Conservation (phyloP, 495 filamentous ascomycete species). For the Alectoria sarmentosa region DNA sequence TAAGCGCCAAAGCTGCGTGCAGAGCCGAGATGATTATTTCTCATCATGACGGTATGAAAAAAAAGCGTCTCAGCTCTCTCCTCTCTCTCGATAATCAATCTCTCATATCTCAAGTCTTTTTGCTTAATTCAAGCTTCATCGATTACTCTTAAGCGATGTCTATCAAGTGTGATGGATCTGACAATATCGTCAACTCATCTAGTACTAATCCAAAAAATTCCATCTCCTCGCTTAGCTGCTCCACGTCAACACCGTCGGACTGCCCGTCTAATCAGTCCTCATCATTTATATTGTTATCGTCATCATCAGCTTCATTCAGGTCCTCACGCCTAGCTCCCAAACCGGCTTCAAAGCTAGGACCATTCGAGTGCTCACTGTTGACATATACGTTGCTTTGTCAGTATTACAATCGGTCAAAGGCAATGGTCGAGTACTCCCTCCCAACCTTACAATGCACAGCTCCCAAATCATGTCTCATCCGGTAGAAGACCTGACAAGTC, state of each 20-base stretch:
- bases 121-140: too few relatives aligned
- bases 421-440: slow-evolving; percentile 9
- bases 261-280: not conserved
- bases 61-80: too few relatives aligned
- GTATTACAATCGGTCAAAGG: slow-evolving; percentile 7
- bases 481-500: slow-evolving; percentile 10
- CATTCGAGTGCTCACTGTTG: slow-evolving; percentile 2
- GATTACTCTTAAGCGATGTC: too few relatives aligned
- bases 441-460: slow-evolving; percentile 11
- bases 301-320: not conserved
- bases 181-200: too few relatives aligned
- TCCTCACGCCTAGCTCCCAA: not conserved
- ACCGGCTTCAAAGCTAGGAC: not conserved
- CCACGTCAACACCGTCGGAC: not conserved
- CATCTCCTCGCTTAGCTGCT: too few relatives aligned
- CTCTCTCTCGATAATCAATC: too few relatives aligned
- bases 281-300: not conserved
- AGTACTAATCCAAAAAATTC: too few relatives aligned
- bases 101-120: too few relatives aligned
- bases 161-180: too few relatives aligned
- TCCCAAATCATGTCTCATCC: slow-evolving; percentile 7
- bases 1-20: too few relatives aligned
- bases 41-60: too few relatives aligned
- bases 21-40: too few relatives aligned
- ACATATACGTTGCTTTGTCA: not conserved